Percentiles rank a stretch among this genome's conserved stretches.
Conservation (phyloP, 139 green algal genomes). For the Chlorella sp. region DNA sequence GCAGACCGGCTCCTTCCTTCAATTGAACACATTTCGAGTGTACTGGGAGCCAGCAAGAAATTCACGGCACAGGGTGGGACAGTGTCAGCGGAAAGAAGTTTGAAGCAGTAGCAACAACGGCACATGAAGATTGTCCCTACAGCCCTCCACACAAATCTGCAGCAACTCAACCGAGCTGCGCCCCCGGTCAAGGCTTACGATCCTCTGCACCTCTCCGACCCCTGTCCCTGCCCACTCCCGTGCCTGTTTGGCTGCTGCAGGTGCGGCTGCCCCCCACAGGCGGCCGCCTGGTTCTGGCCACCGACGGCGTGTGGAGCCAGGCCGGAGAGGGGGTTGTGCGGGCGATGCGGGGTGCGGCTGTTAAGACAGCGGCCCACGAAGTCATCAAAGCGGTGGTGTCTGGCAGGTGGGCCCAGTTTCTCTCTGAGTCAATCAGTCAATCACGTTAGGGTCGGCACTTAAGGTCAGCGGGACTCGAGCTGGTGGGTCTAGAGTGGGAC, state of each 20-base stretch:
- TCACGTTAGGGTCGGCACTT: too few species aligned
- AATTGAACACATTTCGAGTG: too few species aligned
- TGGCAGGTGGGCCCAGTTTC: background rate
- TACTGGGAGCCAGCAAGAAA: too few species aligned
- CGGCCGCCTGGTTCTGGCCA: background rate
- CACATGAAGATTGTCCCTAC: too few species aligned
- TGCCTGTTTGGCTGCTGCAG: background rate
- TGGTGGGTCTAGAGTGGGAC: too few species aligned
- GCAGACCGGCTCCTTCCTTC: too few species aligned
- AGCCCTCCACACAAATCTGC: background rate
- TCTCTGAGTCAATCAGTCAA: too few species aligned
- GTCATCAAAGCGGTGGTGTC: background rate
- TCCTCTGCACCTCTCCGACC: background rate
- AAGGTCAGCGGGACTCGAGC: too few species aligned
- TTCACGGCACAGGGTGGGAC: too few species aligned
- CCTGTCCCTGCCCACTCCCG: background rate
- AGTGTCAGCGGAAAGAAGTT: too few species aligned
- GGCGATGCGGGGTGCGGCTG: background rate
- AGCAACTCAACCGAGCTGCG: too few species aligned
- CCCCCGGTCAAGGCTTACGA: background rate
- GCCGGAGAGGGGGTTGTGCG: background rate
- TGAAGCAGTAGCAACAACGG: too few species aligned
- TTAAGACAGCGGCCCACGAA: background rate
- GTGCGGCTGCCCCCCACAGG: background rate
- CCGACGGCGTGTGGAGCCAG: constrained; percentile 21